These are phyloP conservation scores for Aphanomyces stellatus DNA, from an alignment of 352 stramenopile species.

Conservation along the genomic window DNA sequence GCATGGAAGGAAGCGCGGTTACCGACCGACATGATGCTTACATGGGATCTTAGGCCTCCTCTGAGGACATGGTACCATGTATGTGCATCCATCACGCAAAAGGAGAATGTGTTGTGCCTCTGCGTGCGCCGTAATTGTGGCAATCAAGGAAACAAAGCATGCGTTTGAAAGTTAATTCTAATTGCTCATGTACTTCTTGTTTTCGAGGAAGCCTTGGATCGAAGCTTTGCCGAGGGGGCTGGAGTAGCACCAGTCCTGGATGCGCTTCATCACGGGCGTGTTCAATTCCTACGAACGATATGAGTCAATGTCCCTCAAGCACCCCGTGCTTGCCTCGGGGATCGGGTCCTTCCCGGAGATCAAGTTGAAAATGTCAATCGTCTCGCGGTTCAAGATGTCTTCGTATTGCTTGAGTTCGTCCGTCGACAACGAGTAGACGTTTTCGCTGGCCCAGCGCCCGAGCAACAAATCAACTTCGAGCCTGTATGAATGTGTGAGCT, in stretches of 20 bases:
- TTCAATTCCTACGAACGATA: constrained; percentile 32
- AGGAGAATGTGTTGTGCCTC: no score
- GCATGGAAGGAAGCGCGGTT: no score
- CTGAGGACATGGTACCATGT: no score
- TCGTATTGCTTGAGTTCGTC: constrained; percentile 92
- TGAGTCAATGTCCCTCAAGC: neutral
- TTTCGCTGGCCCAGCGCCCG: constrained; percentile 88
- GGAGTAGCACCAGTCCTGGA: constrained; percentile 86
- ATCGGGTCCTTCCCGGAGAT: constrained; percentile 85
- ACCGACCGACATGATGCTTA: no score
- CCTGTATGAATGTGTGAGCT: constrained; percentile 13
- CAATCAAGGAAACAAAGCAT: no score
- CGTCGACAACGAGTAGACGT: constrained; percentile 73
- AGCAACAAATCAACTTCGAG: constrained; percentile 94
- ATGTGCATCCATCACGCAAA: no score
- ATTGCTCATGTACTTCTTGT: constrained; percentile 85
- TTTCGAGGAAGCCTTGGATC: constrained; percentile 51
- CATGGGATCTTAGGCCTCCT: no score
- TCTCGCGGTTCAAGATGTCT: constrained; percentile 94
- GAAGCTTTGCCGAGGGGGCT: constrained; percentile 87
- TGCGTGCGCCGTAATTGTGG: no score
- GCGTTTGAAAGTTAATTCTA: no score
- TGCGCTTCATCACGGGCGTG: constrained; percentile 83
- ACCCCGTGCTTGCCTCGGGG: constrained; percentile 30
- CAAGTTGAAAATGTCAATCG: constrained; percentile 98